A percentile compares a stretch with the other conserved stretches of the same genome.
These are phyloP conservation scores for Malassezia arunalokei DNA, from an alignment of 1,284 basidiomycete species.

Conservation along the genomic window DNA sequence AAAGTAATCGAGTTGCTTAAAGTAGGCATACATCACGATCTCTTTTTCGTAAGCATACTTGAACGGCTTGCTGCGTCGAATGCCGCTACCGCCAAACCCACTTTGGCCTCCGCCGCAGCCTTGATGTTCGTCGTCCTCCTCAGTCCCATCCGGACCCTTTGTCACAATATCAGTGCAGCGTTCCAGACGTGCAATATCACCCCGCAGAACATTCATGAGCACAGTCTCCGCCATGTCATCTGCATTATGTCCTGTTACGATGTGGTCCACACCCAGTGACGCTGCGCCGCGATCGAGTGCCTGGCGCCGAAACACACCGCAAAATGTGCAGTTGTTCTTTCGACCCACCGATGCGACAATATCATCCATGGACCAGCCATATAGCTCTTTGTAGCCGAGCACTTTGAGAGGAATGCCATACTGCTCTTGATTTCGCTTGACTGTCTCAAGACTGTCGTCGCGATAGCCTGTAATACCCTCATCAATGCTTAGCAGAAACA, in stretches of 20 bases:
- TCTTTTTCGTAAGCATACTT: constrained; percentile 98
- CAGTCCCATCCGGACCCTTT: constrained; percentile 27
- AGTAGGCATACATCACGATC: constrained; percentile 99
- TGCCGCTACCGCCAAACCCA: constrained; percentile 55
- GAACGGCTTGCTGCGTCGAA: constrained; percentile 93
- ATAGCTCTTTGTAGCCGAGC: constrained; percentile 84
- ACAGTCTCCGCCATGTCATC: constrained; percentile 98
- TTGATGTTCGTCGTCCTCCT: constrained; percentile 45
- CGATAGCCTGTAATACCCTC: constrained; percentile 97
- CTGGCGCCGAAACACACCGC: constrained; percentile 90
- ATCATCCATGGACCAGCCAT: constrained; percentile 98
- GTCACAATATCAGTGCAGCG: constrained; percentile 80
- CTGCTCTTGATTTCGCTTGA: constrained; percentile 90
- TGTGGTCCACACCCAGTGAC: constrained; percentile 80
- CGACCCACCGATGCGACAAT: constrained; percentile 87
- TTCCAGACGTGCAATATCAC: constrained; percentile 84
- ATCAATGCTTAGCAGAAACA: constrained; percentile 91
- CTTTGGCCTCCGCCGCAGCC: constrained; percentile 21
- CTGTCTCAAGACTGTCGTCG: constrained; percentile 95
- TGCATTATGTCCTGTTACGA: constrained; percentile 97
- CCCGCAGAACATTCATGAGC: constrained; percentile 97
- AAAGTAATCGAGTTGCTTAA: constrained; percentile 89
- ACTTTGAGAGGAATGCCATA: constrained; percentile 93
- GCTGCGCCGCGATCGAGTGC: constrained; percentile 88
- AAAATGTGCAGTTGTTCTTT: constrained; percentile 98